phyloP scores from a whole-genome alignment of 768 basidiomycete species.

The Naganishia randhawae region DNA sequence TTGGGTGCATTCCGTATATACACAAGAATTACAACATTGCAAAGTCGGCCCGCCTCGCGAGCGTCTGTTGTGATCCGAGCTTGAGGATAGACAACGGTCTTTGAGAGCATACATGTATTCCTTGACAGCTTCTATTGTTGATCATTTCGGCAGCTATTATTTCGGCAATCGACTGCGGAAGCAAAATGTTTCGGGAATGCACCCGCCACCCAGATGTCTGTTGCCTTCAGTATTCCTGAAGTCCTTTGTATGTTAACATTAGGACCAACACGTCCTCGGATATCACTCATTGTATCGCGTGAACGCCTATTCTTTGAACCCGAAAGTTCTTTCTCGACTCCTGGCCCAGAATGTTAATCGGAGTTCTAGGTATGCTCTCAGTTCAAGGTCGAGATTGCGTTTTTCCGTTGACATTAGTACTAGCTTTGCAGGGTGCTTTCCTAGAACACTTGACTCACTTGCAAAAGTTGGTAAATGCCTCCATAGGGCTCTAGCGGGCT shows the following conservation, averaged over 20 bases:
- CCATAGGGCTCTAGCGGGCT: slow-evolving; percentile 49
- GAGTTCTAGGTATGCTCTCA: slow-evolving; percentile 30
- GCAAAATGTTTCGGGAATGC: neutral
- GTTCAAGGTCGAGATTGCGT: neutral
- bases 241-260: too few relatives aligned
- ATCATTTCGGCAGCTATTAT: too few relatives aligned
- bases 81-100: too few relatives aligned
- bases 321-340: neutral
- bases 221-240: too few relatives aligned
- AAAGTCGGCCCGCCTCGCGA: too few relatives aligned
- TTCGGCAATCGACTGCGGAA: neutral
- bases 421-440: slow-evolving; percentile 91
- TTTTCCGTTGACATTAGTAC: neutral
- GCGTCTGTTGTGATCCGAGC: too few relatives aligned
- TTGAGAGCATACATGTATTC: too few relatives aligned
- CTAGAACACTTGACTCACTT: slow-evolving; percentile 74
- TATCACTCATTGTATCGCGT: neutral
- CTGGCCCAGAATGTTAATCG: slow-evolving; percentile 25
- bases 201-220: too few relatives aligned
- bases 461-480: slow-evolving; percentile 56
- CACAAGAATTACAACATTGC: too few relatives aligned
- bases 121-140: neutral
- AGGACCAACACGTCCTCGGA: too few relatives aligned
- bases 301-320: neutral
- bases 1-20: too few relatives aligned